Evolutionary conservation across 768 basidiomycete species (phyloP).

Genomic region (Boletus sp.): DNA sequence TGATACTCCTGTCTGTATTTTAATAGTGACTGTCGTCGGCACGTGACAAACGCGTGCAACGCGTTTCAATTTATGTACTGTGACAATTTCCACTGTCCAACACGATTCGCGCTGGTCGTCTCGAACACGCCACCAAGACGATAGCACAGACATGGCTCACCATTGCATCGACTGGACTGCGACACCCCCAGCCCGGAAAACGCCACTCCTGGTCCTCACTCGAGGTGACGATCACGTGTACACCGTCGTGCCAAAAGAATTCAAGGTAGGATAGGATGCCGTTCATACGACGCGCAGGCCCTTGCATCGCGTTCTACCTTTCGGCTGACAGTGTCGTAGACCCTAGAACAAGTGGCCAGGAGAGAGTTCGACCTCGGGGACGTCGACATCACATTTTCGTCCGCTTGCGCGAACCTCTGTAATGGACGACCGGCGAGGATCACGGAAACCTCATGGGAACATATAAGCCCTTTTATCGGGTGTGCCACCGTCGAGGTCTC

Average conservation of each 20-base stretch:
- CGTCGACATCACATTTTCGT: slow-evolving; percentile 10
- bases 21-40: not conserved
- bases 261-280: slow-evolving; percentile 10
- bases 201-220: slow-evolving; percentile 19
- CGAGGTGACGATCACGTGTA: slow-evolving; percentile 19
- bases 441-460: slow-evolving; percentile 19
- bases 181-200: slow-evolving; percentile 18
- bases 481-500: slow-evolving; percentile 19
- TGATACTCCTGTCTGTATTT: no score
- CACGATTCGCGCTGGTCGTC: not conserved
- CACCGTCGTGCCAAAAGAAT: slow-evolving; percentile 11
- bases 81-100: not conserved
- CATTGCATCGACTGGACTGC: slow-evolving; percentile 28
- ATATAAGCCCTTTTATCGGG: slow-evolving; percentile 20
- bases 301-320: not conserved
- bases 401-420: slow-evolving; percentile 24
- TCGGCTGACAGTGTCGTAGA: slow-evolving; percentile 1
- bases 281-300: not conserved
- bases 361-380: slow-evolving; percentile 23
- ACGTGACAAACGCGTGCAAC: slow-evolving; percentile 12
- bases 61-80: slow-evolving; percentile 1
- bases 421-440: slow-evolving; percentile 22
- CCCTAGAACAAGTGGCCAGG: slow-evolving; percentile 15
- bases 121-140: not conserved
- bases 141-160: slow-evolving; percentile 18